Conservation (phyloP, 1,139 yeast genomes). For the Debaryomyces udenii region DNA sequence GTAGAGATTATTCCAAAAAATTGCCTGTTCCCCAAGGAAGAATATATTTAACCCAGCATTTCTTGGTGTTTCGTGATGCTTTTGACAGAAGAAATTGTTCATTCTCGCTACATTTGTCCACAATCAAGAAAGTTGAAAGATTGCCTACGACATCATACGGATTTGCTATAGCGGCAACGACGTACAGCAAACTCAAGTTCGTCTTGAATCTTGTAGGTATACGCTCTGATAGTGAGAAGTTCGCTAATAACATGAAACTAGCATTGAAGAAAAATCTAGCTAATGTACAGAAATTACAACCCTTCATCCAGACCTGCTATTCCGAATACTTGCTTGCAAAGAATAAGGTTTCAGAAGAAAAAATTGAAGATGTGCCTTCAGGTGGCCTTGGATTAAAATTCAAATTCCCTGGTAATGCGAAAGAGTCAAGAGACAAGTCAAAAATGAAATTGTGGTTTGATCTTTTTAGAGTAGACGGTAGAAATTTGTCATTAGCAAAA, state of each 20-base stretch:
- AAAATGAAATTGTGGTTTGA: constrained; percentile 95
- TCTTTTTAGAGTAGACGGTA: constrained; percentile 78
- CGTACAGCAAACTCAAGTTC: constrained; percentile 67
- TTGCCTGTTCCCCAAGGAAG: constrained; percentile 54
- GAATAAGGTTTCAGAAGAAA: constrained; percentile 52
- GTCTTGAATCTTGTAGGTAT: constrained; percentile 78
- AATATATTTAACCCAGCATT: constrained; percentile 71
- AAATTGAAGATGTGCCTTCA: constrained; percentile 58
- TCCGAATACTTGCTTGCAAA: constrained; percentile 80
- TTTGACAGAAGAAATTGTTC: constrained; percentile 71
- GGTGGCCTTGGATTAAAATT: constrained; percentile 85
- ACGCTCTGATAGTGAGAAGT: constrained; percentile 76
- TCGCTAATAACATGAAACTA: constrained; percentile 68
- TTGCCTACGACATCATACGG: constrained; percentile 74
- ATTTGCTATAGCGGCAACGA: constrained; percentile 73
- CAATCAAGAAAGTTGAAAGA: constrained; percentile 84
- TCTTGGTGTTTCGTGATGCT: constrained; percentile 70
- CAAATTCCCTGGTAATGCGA: constrained; percentile 89
- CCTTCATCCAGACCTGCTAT: constrained; percentile 73
- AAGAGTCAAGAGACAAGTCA: constrained; percentile 74
- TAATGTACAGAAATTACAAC: constrained; percentile 61
- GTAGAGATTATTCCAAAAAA: constrained; percentile 29
- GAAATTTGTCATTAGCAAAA: constrained; percentile 74
- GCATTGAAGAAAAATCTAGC: constrained; percentile 66
- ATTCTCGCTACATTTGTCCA: constrained; percentile 71